These are phyloP conservation scores for Pyrus communis DNA, from an alignment of 306 rosid genomes.

Conservation along the genomic window DNA sequence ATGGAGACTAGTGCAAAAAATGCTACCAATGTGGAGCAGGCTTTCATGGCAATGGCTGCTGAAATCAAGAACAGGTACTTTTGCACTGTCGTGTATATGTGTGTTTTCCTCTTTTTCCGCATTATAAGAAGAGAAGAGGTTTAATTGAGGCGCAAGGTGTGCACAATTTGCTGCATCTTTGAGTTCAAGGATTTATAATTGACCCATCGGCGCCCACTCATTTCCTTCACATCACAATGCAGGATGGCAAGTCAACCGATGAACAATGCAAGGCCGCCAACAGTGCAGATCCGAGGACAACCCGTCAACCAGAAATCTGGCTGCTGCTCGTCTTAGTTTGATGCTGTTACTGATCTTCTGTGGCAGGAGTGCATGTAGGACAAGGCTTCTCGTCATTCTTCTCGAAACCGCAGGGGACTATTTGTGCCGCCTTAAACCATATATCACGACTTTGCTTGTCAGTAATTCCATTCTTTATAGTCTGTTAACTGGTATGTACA, in stretches of 20 bases:
- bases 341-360: neutral
- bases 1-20: conserved; percentile 54
- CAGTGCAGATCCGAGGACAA: conserved; percentile 50
- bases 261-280: conserved; percentile 44
- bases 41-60: conserved; percentile 53
- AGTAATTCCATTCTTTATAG: conserved; percentile 31
- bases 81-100: neutral
- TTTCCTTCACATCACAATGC: neutral
- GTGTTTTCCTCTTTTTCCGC: neutral
- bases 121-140: neutral
- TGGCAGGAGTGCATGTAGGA: conserved; percentile 8
- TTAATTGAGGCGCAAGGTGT: neutral
- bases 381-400: neutral
- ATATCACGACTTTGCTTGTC: conserved; percentile 1
- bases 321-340: conserved; percentile 47
- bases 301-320: conserved; percentile 57
- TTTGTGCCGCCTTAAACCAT: neutral
- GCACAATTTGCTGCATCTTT: neutral
- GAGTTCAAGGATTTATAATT: neutral
- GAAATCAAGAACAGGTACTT: conserved; percentile 44
- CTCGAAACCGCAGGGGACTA: conserved; percentile 9
- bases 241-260: conserved; percentile 59
- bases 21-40: conserved; percentile 46
- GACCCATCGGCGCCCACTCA: neutral
- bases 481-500: conserved; percentile 23